These are phyloP conservation scores for Xylaria sp. DNA, from an alignment of 2,329 filamentous ascomycete species.

Conservation along the genomic window DNA sequence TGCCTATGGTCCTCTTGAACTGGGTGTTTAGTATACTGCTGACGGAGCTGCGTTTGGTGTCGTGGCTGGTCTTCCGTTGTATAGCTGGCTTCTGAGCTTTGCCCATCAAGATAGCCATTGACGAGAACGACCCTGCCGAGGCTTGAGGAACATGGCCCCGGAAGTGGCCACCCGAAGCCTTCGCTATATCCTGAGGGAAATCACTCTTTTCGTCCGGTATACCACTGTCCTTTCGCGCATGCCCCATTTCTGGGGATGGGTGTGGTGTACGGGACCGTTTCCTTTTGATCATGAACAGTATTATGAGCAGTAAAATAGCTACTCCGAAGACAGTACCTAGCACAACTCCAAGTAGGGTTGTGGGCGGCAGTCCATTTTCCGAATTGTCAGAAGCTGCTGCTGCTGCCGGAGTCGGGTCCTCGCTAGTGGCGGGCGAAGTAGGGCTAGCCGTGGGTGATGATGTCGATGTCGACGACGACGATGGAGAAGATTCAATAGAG, in stretches of 20 bases:
- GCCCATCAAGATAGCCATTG: slow-evolving; percentile 68
- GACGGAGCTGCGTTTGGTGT: slow-evolving; percentile 53
- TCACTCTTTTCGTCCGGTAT: slow-evolving; percentile 61
- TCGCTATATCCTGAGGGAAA: slow-evolving; percentile 47
- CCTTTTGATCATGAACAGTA: slow-evolving; percentile 70
- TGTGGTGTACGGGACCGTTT: slow-evolving; percentile 62
- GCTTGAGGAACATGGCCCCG: slow-evolving; percentile 55
- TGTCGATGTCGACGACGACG: slow-evolving; percentile 38
- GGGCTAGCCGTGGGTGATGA: slow-evolving; percentile 31
- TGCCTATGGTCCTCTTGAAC: slow-evolving; percentile 65
- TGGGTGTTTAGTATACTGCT: slow-evolving; percentile 63
- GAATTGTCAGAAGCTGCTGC: slow-evolving; percentile 32
- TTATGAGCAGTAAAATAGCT: slow-evolving; percentile 67
- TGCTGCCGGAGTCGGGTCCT: slow-evolving; percentile 11
- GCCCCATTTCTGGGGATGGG: slow-evolving; percentile 51
- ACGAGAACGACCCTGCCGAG: slow-evolving; percentile 63
- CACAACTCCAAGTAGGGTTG: slow-evolving; percentile 76
- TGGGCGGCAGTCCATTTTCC: slow-evolving; percentile 41
- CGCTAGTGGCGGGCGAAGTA: slow-evolving; percentile 25
- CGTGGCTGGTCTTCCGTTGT: slow-evolving; percentile 59
- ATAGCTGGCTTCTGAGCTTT: slow-evolving; percentile 54
- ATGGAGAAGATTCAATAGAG: slow-evolving; percentile 36
- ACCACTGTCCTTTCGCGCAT: slow-evolving; percentile 47
- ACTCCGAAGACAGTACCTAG: slow-evolving; percentile 80
- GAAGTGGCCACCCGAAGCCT: slow-evolving; percentile 48